These are phyloP conservation scores for Ganoderma meredithae DNA, from an alignment of 1,284 basidiomycete species.

Conservation along the genomic window DNA sequence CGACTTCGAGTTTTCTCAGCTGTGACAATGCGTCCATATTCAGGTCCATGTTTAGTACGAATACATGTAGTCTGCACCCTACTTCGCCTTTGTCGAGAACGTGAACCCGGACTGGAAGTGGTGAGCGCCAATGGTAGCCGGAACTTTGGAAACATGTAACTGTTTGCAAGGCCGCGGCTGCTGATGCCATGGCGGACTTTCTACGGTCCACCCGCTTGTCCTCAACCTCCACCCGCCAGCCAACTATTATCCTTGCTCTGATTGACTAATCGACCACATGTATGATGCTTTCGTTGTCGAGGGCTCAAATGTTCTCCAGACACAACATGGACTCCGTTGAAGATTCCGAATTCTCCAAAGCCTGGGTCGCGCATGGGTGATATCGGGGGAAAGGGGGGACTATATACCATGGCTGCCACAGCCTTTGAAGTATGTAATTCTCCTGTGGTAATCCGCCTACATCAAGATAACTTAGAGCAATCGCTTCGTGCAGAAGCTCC, in stretches of 20 bases:
- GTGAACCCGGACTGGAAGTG: no score
- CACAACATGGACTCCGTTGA: no score
- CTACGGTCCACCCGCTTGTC: not conserved
- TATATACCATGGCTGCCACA: not conserved
- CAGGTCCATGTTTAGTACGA: not conserved
- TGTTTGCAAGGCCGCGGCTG: no score
- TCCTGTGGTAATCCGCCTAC: not conserved
- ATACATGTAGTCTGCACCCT: not conserved
- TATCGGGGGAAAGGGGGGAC: not conserved
- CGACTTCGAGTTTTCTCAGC: not conserved
- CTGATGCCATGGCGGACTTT: no score
- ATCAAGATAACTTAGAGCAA: not conserved
- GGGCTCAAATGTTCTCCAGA: no score
- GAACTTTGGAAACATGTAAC: no score
- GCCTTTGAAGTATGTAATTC: not conserved
- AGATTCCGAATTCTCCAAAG: no score
- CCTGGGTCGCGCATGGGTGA: not conserved
- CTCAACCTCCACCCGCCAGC: not conserved
- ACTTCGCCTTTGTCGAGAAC: no score
- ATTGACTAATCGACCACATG: no score
- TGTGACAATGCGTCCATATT: not conserved
- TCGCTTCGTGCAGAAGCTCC: not conserved
- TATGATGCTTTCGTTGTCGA: no score
- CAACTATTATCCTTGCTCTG: no score
- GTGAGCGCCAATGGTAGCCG: not conserved